Base-by-base conservation (phyloP, 306 rosid genomes). In the Purshia tridentata region DNA sequence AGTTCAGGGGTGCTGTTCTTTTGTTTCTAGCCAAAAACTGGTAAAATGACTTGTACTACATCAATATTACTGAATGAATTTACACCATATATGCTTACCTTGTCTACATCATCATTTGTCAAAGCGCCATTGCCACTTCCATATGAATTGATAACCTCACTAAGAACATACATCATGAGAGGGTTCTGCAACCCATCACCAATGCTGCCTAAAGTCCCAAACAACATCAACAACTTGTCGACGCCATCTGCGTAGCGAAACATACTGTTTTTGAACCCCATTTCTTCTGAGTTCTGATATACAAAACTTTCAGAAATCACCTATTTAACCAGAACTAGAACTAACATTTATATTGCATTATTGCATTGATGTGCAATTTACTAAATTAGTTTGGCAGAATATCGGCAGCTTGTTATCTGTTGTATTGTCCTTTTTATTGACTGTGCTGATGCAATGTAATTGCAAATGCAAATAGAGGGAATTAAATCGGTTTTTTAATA, bases 161-260 rank as follows among this genome's bases (percentile, higher is more conserved):
- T 89, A 49, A 93, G 97, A 81, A 93, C 76, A 76, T 77, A 88
- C 93, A 93, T 89, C 86, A 59, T 86, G 49, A 91, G 91, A 76
- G 98, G 98, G 72, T 65, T 85, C 78, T 91, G 98, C 48, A 86
- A 15, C 8, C 98, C 98, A 80, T 93, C 98, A 63, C 96, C 97
- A 41, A 93, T 66, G 82, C 96, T 86, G 4, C 98, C 98, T 23
- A 91, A 59, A 54, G 89, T 89, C 67, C 98, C 97, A 23, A 93
- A 86, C 6, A 89, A 65, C 92, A 91, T 88, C 74, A 91, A 69
- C 75, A 86, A 74, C 83, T 83, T 89, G 84, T 93, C 94, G 16
- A 76, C 11, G 5, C 91, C 80, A 76, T 93, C 98, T 10, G 94
- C 96, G 45, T 88, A 88, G 40, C 92, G 82, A 78, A 93, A 91